Conservation (phyloP, 176 grass and related monocot genomes). For the Avena insularis region DNA sequence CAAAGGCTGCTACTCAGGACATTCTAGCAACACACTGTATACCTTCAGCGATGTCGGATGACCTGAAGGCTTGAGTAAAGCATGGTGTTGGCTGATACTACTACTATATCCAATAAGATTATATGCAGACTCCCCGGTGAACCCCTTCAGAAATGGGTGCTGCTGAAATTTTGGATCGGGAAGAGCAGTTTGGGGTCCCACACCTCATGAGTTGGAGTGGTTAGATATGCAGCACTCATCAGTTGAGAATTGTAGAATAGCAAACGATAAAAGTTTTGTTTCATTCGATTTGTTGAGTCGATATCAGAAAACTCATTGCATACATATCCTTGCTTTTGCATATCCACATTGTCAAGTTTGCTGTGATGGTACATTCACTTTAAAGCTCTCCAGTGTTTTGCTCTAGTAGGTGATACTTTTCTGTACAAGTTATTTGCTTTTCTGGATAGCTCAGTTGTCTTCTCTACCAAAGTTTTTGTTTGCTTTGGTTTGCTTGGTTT, state of each 20-base stretch:
- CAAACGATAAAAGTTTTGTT: conserved; percentile 35
- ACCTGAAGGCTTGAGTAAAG: conserved; percentile 73
- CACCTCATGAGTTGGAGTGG: conserved; percentile 12
- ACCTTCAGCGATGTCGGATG: conserved; percentile 87
- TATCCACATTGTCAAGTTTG: conserved; percentile 8
- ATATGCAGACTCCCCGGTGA: not conserved
- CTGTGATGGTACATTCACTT: not conserved
- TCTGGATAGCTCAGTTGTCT: not conserved
- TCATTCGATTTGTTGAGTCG: conserved; percentile 26
- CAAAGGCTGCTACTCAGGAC: conserved; percentile 83
- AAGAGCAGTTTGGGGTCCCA: not conserved
- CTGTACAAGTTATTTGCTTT: not conserved
- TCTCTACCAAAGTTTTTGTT: conserved; percentile 1
- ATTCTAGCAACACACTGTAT: conserved; percentile 95
- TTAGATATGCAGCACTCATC: not conserved
- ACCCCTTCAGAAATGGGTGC: conserved; percentile 2
- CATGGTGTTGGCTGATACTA: not conserved
- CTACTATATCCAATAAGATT: not conserved
- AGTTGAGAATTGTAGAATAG: conserved; percentile 35
- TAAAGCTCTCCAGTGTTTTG: not conserved
- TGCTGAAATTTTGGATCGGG: not conserved
- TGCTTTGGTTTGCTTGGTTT: not conserved
- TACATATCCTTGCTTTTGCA: conserved; percentile 8
- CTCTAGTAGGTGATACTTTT: not conserved
- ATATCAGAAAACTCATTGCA: conserved; percentile 3